Conservation (phyloP, 2,329 filamentous ascomycete species). For the Westerdykella sp. region DNA sequence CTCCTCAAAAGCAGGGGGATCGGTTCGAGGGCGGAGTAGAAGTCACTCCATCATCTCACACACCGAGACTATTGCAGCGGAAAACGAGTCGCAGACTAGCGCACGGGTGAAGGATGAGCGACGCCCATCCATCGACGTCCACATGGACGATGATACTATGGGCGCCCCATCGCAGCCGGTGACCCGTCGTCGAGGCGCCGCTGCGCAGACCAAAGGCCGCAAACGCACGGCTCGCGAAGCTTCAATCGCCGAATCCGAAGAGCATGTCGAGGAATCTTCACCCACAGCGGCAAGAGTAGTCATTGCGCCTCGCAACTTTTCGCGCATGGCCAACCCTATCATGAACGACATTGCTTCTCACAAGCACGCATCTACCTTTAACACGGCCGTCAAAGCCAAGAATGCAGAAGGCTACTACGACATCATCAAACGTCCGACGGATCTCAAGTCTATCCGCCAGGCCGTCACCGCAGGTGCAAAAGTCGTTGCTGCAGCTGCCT, state of each 20-base stretch:
- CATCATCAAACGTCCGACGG: constrained; percentile 48
- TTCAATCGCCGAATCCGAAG: constrained; percentile 28
- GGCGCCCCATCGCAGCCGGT: constrained; percentile 27
- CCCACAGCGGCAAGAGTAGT: constrained; percentile 19
- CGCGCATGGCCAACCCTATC: constrained; percentile 42
- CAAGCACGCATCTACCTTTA: constrained; percentile 49
- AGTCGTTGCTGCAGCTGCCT: constrained; percentile 50
- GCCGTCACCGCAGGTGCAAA: constrained; percentile 47
- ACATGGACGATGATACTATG: constrained; percentile 31
- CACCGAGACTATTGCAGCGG: constrained; percentile 37
- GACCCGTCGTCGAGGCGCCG: constrained; percentile 25
- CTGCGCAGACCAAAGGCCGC: constrained; percentile 32
- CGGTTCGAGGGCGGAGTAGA: constrained; percentile 40
- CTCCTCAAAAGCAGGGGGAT: constrained; percentile 43
- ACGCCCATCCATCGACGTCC: constrained; percentile 38
- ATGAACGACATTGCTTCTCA: constrained; percentile 49
- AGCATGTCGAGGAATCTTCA: constrained; percentile 8
- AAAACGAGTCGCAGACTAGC: constrained; percentile 36
- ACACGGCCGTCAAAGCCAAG: constrained; percentile 44
- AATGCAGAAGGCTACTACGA: constrained; percentile 48
- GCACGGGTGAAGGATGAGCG: constrained; percentile 45
- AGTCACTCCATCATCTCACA: constrained; percentile 46
- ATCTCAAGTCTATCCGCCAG: constrained; percentile 47
- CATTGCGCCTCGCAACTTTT: constrained; percentile 45
- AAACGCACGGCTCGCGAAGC: constrained; percentile 36